These are phyloP conservation scores for Chrysoporthe cubensis DNA, from an alignment of 2,329 filamentous ascomycete species.

Conservation along the genomic window DNA sequence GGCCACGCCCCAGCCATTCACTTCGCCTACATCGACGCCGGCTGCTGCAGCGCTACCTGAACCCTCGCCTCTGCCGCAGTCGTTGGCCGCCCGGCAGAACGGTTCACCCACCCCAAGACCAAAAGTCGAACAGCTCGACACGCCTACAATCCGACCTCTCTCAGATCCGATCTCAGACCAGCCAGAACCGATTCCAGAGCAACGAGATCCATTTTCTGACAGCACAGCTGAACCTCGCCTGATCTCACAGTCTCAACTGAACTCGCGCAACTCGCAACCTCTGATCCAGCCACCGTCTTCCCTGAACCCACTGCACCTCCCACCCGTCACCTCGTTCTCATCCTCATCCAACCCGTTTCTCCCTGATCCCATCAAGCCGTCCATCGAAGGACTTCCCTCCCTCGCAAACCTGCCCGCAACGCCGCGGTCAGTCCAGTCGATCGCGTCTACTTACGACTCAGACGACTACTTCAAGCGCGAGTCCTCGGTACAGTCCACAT, in stretches of 20 bases:
- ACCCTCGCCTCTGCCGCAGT: background rate
- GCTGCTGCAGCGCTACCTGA: slow-evolving; percentile 14
- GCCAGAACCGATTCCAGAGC: background rate
- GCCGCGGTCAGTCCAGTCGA: slow-evolving; percentile 24
- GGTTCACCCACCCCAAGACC: slow-evolving; percentile 5
- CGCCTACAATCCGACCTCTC: slow-evolving; percentile 1
- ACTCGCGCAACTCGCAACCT: slow-evolving; percentile 20
- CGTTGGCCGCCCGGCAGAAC: background rate
- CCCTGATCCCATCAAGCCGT: slow-evolving; percentile 27
- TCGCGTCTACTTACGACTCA: slow-evolving; percentile 25
- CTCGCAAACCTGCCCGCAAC: slow-evolving; percentile 19
- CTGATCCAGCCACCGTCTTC: slow-evolving; percentile 1
- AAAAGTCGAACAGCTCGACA: slow-evolving; percentile 7
- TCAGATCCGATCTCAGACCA: slow-evolving; percentile 10
- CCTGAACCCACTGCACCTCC: slow-evolving; percentile 1
- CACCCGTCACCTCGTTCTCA: slow-evolving; percentile 3
- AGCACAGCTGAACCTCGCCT: slow-evolving; percentile 19
- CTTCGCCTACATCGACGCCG: slow-evolving; percentile 20
- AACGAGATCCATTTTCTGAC: background rate
- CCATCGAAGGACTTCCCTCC: slow-evolving; percentile 23
- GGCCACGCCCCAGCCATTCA: slow-evolving; percentile 21
- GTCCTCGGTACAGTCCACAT: slow-evolving; percentile 22
- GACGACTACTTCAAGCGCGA: slow-evolving; percentile 28
- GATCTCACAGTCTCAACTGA: slow-evolving; percentile 8
- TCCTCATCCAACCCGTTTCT: slow-evolving; percentile 22